Percentiles rank a stretch among this genome's conserved stretches.
Evolutionary conservation across 2,329 filamentous ascomycete species (phyloP).

Genomic region (Fusarium coffeatum): DNA sequence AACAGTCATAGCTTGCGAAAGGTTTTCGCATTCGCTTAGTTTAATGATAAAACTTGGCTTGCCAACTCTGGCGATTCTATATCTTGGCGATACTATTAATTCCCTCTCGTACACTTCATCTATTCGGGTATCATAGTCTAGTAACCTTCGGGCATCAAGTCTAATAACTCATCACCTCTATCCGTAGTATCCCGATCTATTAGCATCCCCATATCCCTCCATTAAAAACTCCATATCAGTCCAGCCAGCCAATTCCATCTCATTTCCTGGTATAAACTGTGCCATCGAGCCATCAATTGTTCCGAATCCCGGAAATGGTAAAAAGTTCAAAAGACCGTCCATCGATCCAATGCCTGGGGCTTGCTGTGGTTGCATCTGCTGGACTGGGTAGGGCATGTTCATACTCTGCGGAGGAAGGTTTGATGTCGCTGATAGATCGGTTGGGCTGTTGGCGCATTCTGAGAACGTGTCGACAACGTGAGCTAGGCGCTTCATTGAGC

Average conservation of each 20-base stretch:
- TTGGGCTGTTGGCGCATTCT: conserved; percentile 37
- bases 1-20: not conserved
- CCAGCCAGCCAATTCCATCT: conserved; percentile 39
- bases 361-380: conserved; percentile 13
- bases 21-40: not conserved
- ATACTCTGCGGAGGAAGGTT: conserved; percentile 3
- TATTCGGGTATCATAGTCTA: not conserved
- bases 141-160: not conserved
- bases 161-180: not conserved
- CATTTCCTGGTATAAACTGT: conserved; percentile 25
- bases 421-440: not conserved
- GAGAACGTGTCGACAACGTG: conserved; percentile 46
- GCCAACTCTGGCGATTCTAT: not conserved
- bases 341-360: conserved; percentile 14
- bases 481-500: conserved; percentile 48
- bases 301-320: conserved; percentile 24
- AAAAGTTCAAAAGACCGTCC: conserved; percentile 29
- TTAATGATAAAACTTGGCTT: not conserved
- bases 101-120: not conserved
- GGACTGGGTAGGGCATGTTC: not conserved
- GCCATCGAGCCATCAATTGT: conserved; percentile 19
- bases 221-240: conserved; percentile 40
- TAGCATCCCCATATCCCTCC: conserved; percentile 31
- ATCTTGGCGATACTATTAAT: not conserved
- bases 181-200: conserved; percentile 1